Conservation (phyloP, 2,329 filamentous ascomycete genomes). For the Hymenoscyphus scutula region DNA sequence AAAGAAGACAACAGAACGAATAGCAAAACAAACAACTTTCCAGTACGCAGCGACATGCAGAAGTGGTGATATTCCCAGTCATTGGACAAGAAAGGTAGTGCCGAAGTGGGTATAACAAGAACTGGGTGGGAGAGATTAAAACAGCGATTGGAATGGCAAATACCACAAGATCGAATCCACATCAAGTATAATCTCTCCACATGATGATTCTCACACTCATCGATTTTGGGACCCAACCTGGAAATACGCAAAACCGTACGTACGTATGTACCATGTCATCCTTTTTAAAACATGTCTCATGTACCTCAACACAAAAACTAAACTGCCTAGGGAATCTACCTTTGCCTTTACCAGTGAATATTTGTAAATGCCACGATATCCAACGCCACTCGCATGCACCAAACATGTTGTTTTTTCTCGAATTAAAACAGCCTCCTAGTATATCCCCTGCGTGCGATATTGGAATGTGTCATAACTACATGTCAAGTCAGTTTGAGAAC, state of each 20-base stretch:
- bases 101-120: neutral
- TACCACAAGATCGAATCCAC: neutral
- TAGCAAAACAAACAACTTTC: no score
- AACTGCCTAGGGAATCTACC: constrained; percentile 3
- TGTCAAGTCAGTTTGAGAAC: constrained; percentile 11
- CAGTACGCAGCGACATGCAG: no score
- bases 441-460: constrained; percentile 84
- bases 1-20: no score
- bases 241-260: neutral
- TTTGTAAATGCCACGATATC: constrained; percentile 24
- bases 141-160: neutral
- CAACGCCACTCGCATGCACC: constrained; percentile 20
- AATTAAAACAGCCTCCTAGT: constrained; percentile 46
- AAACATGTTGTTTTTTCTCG: constrained; percentile 12
- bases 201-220: neutral
- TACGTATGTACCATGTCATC: neutral
- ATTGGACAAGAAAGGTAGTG: no score
- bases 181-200: neutral
- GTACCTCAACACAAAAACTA: neutral
- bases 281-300: neutral
- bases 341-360: constrained; percentile 3
- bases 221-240: neutral
- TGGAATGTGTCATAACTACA: constrained; percentile 79
- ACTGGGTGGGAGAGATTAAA: neutral
- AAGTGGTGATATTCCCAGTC: no score